Conservation (phyloP, 148 eudicot species). For the Tetragonia tetragonoides region DNA sequence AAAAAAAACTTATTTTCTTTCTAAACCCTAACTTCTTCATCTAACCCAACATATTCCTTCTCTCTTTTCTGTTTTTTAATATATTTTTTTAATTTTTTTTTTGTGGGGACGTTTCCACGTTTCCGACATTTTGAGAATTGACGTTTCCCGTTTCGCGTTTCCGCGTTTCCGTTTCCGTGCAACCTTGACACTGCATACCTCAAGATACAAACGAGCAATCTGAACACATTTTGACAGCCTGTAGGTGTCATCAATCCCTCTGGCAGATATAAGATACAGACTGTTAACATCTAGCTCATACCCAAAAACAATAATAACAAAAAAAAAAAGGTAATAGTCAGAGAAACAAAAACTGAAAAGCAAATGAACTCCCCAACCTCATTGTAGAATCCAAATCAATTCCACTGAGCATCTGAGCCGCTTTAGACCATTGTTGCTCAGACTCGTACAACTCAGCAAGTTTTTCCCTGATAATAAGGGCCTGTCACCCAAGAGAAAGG, state of each 20-base stretch:
- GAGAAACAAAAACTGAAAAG: background rate
- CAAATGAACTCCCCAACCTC: constrained; percentile 47
- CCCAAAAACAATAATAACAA: background rate
- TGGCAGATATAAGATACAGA: constrained; percentile 28
- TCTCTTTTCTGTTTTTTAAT: too few relatives aligned
- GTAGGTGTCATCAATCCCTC: constrained; percentile 90
- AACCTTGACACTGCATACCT: too few relatives aligned
- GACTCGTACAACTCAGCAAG: constrained; percentile 90
- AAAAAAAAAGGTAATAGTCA: background rate
- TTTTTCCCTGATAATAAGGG: constrained; percentile 87
- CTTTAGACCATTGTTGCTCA: constrained; percentile 94
- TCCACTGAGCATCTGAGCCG: constrained; percentile 99
- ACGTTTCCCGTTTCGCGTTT: too few relatives aligned
- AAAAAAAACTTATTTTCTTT: too few relatives aligned
- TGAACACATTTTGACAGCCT: constrained; percentile 93
- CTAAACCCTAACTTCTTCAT: too few relatives aligned
- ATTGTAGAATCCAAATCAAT: constrained; percentile 94
- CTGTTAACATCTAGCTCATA: background rate
- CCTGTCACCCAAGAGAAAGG: constrained; percentile 36
- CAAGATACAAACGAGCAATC: constrained; percentile 93
- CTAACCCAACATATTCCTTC: too few relatives aligned
- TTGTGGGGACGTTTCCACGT: too few relatives aligned
- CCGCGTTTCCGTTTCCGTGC: too few relatives aligned
- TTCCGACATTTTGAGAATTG: too few relatives aligned
- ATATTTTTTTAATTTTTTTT: too few relatives aligned